Evolutionary conservation across 495 filamentous ascomycete genomes (phyloP), one percentile per base, ranked within the genome.

Genomic region (Mycothermus thermophilus): DNA sequence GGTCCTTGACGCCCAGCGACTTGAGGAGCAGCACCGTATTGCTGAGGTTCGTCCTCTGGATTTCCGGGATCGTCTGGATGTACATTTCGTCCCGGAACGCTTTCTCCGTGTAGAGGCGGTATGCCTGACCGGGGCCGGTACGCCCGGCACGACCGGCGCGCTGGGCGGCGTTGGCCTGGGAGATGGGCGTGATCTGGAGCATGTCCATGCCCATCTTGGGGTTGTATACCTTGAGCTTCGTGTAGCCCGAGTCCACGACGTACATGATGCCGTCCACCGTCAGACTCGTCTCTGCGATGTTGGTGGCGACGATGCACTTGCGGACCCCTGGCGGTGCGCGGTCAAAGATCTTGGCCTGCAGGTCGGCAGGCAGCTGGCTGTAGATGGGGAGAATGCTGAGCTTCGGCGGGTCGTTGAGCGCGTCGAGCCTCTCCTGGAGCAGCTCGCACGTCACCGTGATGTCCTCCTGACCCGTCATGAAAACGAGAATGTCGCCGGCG

Each of bases 191-290:
- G 39, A 99, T 95, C 48, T 96, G 90, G 10, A 99, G 71, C 1
- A 88, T 93, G 44, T 99, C 90, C 92, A 99, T 99, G 36, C 92
- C 87, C 90, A 99, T 95, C 18, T 81, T 74, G 4, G 92, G 86
- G 47, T 99, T 96, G 62, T 96, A 99, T 9, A 96, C 92, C 51
- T 99, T 99, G 37, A 99, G 66, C 58, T 99, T 99, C 0, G 85
- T 93, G 56, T 81, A 99, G 1, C 92, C 92, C 5, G 81, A 76
- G 52, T 99, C 92, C 22, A 99, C 87, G 34, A 99, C 92, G 47
- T 88, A 99, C 87, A 96, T 95, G 47, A 99, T 96, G 40, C 92
- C 92, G 46, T 99, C 92, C 8, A 99, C 92, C 1, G 92, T 99
- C 62, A 99, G 68, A 64, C 83, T 92, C 0, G 92, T 99, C 53